Evolutionary conservation across 1,284 basidiomycete species (phyloP), one percentile per base, ranked within the genome.

Genomic region (Puccinia horiana): DNA sequence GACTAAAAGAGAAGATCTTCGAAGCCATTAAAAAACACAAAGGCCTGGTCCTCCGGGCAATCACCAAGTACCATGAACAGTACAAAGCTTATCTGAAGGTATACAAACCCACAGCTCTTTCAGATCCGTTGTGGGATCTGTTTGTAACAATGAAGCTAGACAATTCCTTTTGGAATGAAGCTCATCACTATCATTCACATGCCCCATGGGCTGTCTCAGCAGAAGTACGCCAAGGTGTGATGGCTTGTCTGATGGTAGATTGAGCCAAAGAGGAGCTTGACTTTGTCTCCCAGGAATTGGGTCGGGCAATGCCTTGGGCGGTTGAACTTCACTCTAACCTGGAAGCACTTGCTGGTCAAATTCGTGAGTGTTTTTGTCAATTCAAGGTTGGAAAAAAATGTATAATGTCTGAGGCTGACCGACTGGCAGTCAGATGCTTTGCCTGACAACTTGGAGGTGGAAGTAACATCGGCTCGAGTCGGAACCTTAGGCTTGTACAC

Each of bases 291-390:
- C 69, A 72, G 44, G 69, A 72, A 35, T 6, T 72, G 5, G 69
- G 69, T 9, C 44, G 65, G 65, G 65, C 65, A 9, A 40, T 69
- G 44, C 20, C n/a, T 69, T n/a, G 69, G n/a, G 69, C 69, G 3
- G 69, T 72, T 16, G 69, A 72, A 11, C 16, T 72, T 18, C 5
- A 69, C 40, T n/a, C 37, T 11, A 14, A 20, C 37, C 40, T 69
- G 32, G 42, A 69, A n/a, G n/a, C 4, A 47, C 69, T 72, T 72
- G 69, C 69, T 6, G 32, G 5, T 16, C 69, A 72, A 72, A 72
- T 72, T 72, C 6, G 63, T 65, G 35, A 35, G 69, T 20, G 4
- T 67, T 16, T 47, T 58, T 58, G 6, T 20, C 56, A 9, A 9
- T 32, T 58, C 8, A 6, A 58, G 23, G 8, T n/a, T 58, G 9